Percentiles rank a stretch among this genome's conserved stretches.
Evolutionary conservation across 2,329 filamentous ascomycete genomes (phyloP).

Genomic region (Pseudogymnoascus sp.): DNA sequence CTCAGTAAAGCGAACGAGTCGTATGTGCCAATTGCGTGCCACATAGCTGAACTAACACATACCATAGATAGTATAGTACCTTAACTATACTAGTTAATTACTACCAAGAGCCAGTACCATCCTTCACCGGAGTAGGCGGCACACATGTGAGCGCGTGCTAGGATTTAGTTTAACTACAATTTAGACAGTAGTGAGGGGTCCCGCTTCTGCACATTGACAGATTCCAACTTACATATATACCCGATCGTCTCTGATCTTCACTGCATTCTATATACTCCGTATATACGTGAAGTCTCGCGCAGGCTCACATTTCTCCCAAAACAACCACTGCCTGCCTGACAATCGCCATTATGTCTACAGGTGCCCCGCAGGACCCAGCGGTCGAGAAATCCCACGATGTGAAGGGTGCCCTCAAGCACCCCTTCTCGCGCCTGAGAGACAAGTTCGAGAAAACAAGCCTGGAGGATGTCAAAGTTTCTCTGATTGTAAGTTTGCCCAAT

Average conservation of each 20-base stretch:
- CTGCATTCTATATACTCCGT: not conserved
- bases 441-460: constrained; percentile 47
- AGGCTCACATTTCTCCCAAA: not conserved
- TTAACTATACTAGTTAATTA: not conserved
- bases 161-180: not conserved
- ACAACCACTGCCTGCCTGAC: not conserved
- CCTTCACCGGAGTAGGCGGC: not conserved
- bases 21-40: not conserved
- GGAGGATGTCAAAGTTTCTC: constrained; percentile 47
- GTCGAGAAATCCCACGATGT: constrained; percentile 23
- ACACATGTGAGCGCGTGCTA: constrained; percentile 1
- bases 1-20: not conserved
- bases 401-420: constrained; percentile 41
- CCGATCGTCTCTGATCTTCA: not conserved
- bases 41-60: not conserved
- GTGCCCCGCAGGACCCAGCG: not conserved
- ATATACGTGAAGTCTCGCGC: not conserved
- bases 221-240: not conserved
- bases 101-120: not conserved
- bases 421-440: constrained; percentile 29
- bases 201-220: constrained; percentile 1
- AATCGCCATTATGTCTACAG: constrained; percentile 5
- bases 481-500: constrained; percentile 29
- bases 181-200: not conserved
- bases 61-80: not conserved